Conservation (phyloP, 2,329 filamentous ascomycete species). For the Colletotrichum horii region DNA sequence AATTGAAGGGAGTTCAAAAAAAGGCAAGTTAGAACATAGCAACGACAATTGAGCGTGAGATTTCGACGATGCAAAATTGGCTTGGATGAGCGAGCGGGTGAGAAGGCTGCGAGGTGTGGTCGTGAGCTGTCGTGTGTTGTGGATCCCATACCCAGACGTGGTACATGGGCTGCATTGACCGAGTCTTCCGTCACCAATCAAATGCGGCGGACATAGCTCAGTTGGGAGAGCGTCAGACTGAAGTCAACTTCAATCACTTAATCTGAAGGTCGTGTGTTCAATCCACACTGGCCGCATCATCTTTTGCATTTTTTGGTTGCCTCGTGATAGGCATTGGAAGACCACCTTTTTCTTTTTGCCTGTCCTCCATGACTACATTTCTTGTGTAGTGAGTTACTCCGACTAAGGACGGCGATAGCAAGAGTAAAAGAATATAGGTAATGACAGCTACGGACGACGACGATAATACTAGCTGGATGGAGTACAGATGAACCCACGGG, state of each 20-base stretch:
- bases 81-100: neutral
- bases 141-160: rapidly evolving
- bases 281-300: slow-evolving; percentile 14
- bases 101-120: neutral
- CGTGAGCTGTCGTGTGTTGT: neutral
- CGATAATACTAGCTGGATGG: too few relatives aligned
- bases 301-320: neutral
- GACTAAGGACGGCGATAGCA: too few relatives aligned
- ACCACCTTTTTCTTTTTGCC: neutral
- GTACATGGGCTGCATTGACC: rapidly evolving
- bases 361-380: neutral
- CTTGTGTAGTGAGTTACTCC: neutral
- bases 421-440: too few relatives aligned
- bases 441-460: too few relatives aligned
- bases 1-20: neutral
- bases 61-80: neutral
- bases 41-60: neutral
- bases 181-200: neutral
- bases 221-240: slow-evolving; percentile 22
- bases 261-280: slow-evolving; percentile 22
- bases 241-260: slow-evolving; percentile 20
- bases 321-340: neutral
- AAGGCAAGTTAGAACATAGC: neutral
- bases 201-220: slow-evolving; percentile 19
- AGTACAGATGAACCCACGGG: too few relatives aligned